phyloP scores from a whole-genome alignment of 495 filamentous ascomycete species.

The Lasiosphaeris hirsuta region DNA sequence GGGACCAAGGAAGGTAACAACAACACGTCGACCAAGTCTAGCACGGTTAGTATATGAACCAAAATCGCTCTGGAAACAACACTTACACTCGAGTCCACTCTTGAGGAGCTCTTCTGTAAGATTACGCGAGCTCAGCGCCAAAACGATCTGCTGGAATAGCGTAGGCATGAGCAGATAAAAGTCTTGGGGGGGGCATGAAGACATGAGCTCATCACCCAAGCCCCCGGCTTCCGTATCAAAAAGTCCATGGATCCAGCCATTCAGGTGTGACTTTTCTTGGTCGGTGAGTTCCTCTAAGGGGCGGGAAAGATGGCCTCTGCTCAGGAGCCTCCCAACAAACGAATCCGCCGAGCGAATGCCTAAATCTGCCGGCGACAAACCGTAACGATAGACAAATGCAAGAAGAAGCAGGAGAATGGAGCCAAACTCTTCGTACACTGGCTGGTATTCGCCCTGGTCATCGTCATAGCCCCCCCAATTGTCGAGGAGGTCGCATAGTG shows the following conservation, averaged over 20 bases:
- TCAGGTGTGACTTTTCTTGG: slow-evolving; percentile 73
- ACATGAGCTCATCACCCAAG: slow-evolving; percentile 78
- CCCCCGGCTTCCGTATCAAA: slow-evolving; percentile 79
- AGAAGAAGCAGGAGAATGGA: slow-evolving; percentile 80
- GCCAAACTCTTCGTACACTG: slow-evolving; percentile 95
- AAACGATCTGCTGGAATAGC: slow-evolving; percentile 78
- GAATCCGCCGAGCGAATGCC: slow-evolving; percentile 57
- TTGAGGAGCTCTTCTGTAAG: slow-evolving; percentile 80
- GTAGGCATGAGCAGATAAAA: slow-evolving; percentile 92
- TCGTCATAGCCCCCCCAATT: slow-evolving; percentile 84
- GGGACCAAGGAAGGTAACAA: slow-evolving; percentile 82
- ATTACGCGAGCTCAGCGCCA: slow-evolving; percentile 66
- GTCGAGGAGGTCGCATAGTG: slow-evolving; percentile 81
- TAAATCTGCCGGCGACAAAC: slow-evolving; percentile 65
- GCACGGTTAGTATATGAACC: background rate
- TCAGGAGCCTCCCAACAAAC: slow-evolving; percentile 76
- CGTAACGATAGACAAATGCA: slow-evolving; percentile 80
- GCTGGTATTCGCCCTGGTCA: slow-evolving; percentile 91
- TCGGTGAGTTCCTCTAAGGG: slow-evolving; percentile 63
- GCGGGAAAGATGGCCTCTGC: slow-evolving; percentile 57
- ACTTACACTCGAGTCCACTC: slow-evolving; percentile 81
- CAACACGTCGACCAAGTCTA: slow-evolving; percentile 84
- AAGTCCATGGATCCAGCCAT: slow-evolving; percentile 81
- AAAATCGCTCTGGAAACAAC: background rate
- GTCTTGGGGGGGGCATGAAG: slow-evolving; percentile 84